These are phyloP conservation scores for Candida neerlandica DNA, from an alignment of 1,139 yeast species.

Conservation along the genomic window DNA sequence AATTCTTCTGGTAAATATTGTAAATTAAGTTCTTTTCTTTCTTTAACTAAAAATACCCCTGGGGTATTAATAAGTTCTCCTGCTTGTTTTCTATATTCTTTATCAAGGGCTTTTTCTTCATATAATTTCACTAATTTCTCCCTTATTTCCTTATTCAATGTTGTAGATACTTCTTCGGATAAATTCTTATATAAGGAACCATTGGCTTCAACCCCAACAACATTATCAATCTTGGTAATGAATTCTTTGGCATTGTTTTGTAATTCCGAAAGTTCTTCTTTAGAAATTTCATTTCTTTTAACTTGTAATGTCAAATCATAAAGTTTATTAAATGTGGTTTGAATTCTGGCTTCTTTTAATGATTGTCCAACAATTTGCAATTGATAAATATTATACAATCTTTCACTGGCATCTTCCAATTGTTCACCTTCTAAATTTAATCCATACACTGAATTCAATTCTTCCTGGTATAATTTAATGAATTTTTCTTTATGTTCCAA, in stretches of 20 bases:
- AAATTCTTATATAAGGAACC: constrained; percentile 29
- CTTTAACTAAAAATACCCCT: constrained; percentile 32
- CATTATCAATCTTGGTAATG: constrained; percentile 5
- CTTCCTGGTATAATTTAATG: constrained; percentile 19
- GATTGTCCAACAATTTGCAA: constrained; percentile 28
- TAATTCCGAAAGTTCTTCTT: constrained; percentile 32
- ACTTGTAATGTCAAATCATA: constrained; percentile 50
- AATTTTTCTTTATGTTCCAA: constrained; percentile 23
- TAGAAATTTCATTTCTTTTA: constrained; percentile 40
- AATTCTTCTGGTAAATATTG: constrained; percentile 37
- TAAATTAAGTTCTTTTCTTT: constrained; percentile 26
- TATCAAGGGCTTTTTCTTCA: constrained; percentile 24
- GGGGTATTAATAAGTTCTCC: constrained; percentile 34
- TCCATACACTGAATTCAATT: constrained; percentile 22
- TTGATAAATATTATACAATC: constrained; percentile 51
- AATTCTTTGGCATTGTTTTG: constrained; percentile 1
- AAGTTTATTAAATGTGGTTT: constrained; percentile 54
- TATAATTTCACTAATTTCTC: constrained; percentile 23
- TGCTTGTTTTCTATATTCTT: constrained; percentile 29
- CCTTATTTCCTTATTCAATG: constrained; percentile 23
- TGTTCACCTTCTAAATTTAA: constrained; percentile 36
- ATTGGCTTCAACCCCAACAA: constrained; percentile 30
- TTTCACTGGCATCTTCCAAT: constrained; percentile 42
- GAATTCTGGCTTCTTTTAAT: constrained; percentile 58
- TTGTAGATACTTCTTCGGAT: constrained; percentile 21